Percentiles rank a stretch among this genome's conserved stretches.
phyloP scores from a whole-genome alignment of 1,284 basidiomycete species.

The Heterobasidion irregulare region DNA sequence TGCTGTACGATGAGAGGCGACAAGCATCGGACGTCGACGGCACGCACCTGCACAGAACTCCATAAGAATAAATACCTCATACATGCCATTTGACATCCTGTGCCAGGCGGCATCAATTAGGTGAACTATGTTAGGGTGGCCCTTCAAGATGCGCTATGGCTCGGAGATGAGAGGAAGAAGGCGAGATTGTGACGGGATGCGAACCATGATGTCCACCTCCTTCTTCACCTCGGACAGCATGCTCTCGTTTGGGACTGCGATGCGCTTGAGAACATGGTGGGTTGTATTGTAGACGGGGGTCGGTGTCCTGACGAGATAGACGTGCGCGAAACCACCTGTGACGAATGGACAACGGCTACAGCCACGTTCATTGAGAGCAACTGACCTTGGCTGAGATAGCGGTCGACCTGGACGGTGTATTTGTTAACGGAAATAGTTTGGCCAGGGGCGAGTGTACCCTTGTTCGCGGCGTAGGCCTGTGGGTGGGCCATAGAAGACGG shows the following conservation, averaged over 20 bases:
- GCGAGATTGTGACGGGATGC: conserved; percentile 25
- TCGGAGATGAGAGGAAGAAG: conserved; percentile 21
- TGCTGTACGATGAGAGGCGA: conserved; percentile 21
- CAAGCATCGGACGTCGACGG: background rate
- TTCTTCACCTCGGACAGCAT: conserved; percentile 94
- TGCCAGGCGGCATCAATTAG: conserved; percentile 93
- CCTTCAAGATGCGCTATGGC: conserved; percentile 71
- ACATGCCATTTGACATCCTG: conserved; percentile 71
- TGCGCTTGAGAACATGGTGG: conserved; percentile 96
- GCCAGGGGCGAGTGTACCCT: conserved; percentile 68
- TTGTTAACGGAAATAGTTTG: conserved; percentile 89
- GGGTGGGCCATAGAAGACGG: conserved; percentile 21
- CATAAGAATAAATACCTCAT: conserved; percentile 99
- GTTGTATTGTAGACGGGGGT: conserved; percentile 82
- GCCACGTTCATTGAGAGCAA: conserved; percentile 8
- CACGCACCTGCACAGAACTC: conserved; percentile 77
- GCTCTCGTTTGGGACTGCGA: conserved; percentile 86
- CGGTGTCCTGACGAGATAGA: conserved; percentile 89
- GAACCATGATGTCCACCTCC: conserved; percentile 97
- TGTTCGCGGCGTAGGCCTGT: conserved; percentile 28
- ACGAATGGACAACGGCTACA: conserved; percentile 8
- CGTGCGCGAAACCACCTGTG: conserved; percentile 96
- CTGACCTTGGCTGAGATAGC: conserved; percentile 89
- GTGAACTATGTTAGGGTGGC: conserved; percentile 89
- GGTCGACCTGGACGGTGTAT: conserved; percentile 78